Conservation (phyloP, 2,329 filamentous ascomycete species). For the Clarireedia monteithiana region DNA sequence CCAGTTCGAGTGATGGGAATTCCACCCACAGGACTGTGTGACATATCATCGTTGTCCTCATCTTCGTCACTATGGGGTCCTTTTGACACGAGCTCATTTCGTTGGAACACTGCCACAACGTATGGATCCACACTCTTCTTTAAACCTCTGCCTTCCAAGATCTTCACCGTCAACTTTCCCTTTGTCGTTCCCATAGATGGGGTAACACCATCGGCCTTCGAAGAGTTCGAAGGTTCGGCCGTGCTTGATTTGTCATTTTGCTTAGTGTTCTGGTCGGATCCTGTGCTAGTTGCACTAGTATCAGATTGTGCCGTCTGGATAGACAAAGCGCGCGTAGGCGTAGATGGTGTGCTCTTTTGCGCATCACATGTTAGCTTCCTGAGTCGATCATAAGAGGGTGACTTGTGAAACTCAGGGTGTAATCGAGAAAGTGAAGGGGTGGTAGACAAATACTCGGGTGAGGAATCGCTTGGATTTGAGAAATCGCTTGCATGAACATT, state of each 20-base stretch:
- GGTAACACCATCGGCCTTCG: conserved; percentile 21
- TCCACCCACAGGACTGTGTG: conserved; percentile 46
- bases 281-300: conserved; percentile 31
- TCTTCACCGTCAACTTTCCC: conserved; percentile 84
- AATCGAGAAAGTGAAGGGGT: conserved; percentile 41
- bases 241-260: conserved; percentile 33
- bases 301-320: conserved; percentile 46
- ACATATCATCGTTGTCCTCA: conserved; percentile 53
- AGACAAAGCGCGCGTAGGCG: conserved; percentile 75
- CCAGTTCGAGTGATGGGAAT: conserved; percentile 61
- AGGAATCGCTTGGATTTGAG: conserved; percentile 55
- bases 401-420: conserved; percentile 40
- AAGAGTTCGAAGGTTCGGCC: conserved; percentile 20
- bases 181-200: conserved; percentile 60
- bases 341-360: conserved; percentile 85
- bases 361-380: conserved; percentile 84
- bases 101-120: conserved; percentile 92
- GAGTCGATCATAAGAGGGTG: conserved; percentile 59
- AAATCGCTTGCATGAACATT: conserved; percentile 60
- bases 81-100: conserved; percentile 90
- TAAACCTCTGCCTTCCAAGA: conserved; percentile 76
- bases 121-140: conserved; percentile 83
- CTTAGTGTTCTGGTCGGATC: conserved; percentile 25
- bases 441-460: conserved; percentile 38
- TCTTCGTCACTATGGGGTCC: conserved; percentile 60